Evolutionary conservation across 108 stramenopile species (phyloP), one percentile per base, ranked within the genome.

Genomic region (Cyclostephanos tholiformis): DNA sequence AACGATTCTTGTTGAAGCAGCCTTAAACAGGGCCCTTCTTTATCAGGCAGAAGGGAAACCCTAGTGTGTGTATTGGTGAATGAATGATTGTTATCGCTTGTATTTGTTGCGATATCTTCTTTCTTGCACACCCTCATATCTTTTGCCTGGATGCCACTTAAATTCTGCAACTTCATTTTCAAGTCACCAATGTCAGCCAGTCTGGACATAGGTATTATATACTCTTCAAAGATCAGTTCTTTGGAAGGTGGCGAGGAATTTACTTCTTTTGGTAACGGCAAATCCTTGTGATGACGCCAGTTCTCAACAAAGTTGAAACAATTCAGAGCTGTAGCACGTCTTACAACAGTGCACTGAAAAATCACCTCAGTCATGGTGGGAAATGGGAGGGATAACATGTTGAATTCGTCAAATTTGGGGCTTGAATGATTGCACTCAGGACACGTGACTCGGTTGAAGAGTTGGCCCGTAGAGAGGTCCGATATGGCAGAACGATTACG

Each of bases 371-470:
- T 86, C n/a, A 92, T 89, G 13, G 90, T 89, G 23, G 97, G 94
- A 51, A 97, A 84, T 19, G 98, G 98, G 17, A 98, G 65, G 14
- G 94, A 93, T 30, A 98, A 77, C 55, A 92, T 83, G 73, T 91
- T 97, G 74, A 97, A 98, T 16, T 96, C 94, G 66, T 98, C 98
- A 66, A 98, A 98, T 51, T 91, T 97, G 39, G 85, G 85, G 77
- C 91, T 89, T n/a, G 84, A 71, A 43, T 82, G 85, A 43, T 86
- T 80, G 83, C 94, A 96, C 27, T 63, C 80, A 16, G 91, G 83
- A 76, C 97, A 98, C 25, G 91, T 94, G 11, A 90, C 89, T 11
- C 88, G 90, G 59, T 88, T 92, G 36, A 89, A 75, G 13, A 89
- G 88, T 68, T 95, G 93, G 13, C 93, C 93, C 88, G 90, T 95